Percentiles rank a stretch among this genome's conserved stretches.
Evolutionary conservation across 140 eudicot genomes (phyloP).

Genomic region (Stevia rebaudiana): DNA sequence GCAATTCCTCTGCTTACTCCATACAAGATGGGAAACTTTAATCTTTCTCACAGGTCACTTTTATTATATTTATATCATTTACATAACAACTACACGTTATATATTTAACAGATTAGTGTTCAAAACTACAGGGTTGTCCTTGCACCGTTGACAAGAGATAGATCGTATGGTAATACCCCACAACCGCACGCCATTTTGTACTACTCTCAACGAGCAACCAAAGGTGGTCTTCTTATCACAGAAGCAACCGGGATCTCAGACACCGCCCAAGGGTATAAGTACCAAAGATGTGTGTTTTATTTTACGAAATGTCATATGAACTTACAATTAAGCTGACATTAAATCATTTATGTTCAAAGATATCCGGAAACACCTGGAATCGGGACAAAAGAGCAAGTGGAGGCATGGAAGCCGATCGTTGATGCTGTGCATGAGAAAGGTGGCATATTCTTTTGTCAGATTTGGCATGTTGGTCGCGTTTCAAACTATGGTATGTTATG

Average conservation of each 20-base stretch:
- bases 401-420: slow-evolving; percentile 60
- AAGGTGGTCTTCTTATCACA: slow-evolving; percentile 57
- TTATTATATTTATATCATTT: not conserved
- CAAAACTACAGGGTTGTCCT: slow-evolving; percentile 41
- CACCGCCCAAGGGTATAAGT: slow-evolving; percentile 57
- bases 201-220: slow-evolving; percentile 61
- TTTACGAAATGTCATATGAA: not conserved
- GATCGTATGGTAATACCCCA: slow-evolving; percentile 45
- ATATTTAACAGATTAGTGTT: not conserved
- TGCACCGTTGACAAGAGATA: slow-evolving; percentile 47
- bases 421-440: slow-evolving; percentile 50
- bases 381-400: slow-evolving; percentile 53
- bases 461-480: slow-evolving; percentile 49
- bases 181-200: slow-evolving; percentile 56
- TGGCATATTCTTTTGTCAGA: slow-evolving; percentile 41
- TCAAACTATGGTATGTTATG: slow-evolving; percentile 32
- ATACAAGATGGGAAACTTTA: no score
- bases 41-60: slow-evolving; percentile 54
- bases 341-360: slow-evolving; percentile 8
- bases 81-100: not conserved
- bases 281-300: not conserved
- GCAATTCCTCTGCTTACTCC: no score
- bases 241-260: slow-evolving; percentile 56
- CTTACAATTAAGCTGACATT: no score
- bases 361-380: slow-evolving; percentile 49